Evolutionary conservation across 2,329 filamentous ascomycete genomes (phyloP), one percentile per base, ranked within the genome.

Genomic region (Diplodia intermedia): DNA sequence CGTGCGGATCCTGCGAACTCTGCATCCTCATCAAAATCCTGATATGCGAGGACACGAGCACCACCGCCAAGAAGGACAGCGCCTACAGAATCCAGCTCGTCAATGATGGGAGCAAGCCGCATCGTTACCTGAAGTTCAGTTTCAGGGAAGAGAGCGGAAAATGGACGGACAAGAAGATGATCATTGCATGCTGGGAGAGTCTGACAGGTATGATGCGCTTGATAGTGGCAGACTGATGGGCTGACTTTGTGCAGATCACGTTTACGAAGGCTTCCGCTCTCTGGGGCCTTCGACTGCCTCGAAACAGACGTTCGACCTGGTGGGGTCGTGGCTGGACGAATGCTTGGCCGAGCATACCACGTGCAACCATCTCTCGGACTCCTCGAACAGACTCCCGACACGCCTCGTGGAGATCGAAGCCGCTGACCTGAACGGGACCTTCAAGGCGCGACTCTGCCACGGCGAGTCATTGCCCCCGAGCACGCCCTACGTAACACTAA

Each of bases 91-190:
- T 49, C 23, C 56, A 60, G 15, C 56, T 60, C 15, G 33, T 60
- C 15, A 60, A 60, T 12, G 56, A 47, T 9, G 38, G 36, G 23
- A 47, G 56, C 38, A 23, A 40, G 5, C 56, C 56, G 12, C 38
- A 49, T 29, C 56, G 56, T 8, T 60, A 47, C 4, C 23, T 60
- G 9, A 60, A 60, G 56, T 47, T 60, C 56, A 31, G 56, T n/a
- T 60, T 60, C 18, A 38, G 2, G 38, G 23, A 31, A 6, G 38
- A 60, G 3, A 5, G 36, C 23, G 56, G 23, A 9, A 60, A 31
- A 11, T 60, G 56, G 56, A 60, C 20, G 23, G 56, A 60, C 23
- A 60, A 60, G 56, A 60, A 60, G 14, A 60, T 47, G 20, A 60
- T 60, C 14, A 60, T 60, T 23, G 38, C 38, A 7, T 60, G 56